Percentiles rank a stretch among this genome's conserved stretches.
These are phyloP conservation scores for Neonectria coccinea DNA, from an alignment of 2,329 filamentous ascomycete species.

Conservation along the genomic window DNA sequence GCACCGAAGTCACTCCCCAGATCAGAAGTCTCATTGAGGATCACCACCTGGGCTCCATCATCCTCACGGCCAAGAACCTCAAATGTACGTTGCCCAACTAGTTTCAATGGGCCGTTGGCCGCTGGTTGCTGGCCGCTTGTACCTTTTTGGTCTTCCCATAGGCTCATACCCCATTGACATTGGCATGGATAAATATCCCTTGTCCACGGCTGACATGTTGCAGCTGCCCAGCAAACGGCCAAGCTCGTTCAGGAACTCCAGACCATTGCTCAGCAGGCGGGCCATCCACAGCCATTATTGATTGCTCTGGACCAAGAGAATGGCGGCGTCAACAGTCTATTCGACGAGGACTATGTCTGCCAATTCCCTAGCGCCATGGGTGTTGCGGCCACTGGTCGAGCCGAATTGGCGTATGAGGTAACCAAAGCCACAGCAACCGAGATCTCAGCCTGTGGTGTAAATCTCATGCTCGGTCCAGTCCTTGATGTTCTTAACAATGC, in stretches of 20 bases:
- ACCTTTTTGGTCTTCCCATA: conserved; percentile 1
- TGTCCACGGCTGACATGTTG: conserved; percentile 46
- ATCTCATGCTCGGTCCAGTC: conserved; percentile 93
- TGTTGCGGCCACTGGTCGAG: conserved; percentile 89
- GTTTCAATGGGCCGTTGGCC: neutral
- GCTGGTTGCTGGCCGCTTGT: conserved; percentile 5
- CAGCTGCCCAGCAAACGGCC: conserved; percentile 92
- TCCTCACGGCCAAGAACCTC: conserved; percentile 85
- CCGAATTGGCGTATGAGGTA: conserved; percentile 86
- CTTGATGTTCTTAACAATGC: conserved; percentile 95
- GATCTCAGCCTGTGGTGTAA: conserved; percentile 91
- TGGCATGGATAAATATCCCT: conserved; percentile 23
- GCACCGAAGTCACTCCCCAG: conserved; percentile 84
- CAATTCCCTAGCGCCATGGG: conserved; percentile 99
- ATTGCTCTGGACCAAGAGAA: conserved; percentile 98
- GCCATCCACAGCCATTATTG: conserved; percentile 87
- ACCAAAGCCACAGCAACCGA: conserved; percentile 95
- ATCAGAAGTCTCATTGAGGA: conserved; percentile 84
- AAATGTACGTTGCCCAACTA: conserved; percentile 70
- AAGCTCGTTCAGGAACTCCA: conserved; percentile 91
- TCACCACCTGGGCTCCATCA: conserved; percentile 88
- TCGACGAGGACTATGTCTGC: conserved; percentile 94
- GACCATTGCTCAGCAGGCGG: conserved; percentile 88
- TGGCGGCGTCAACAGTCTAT: conserved; percentile 96
- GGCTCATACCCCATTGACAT: conserved; percentile 9